phyloP scores from a whole-genome alignment of 306 rosid genomes.

The Pyrus betulifolia region DNA sequence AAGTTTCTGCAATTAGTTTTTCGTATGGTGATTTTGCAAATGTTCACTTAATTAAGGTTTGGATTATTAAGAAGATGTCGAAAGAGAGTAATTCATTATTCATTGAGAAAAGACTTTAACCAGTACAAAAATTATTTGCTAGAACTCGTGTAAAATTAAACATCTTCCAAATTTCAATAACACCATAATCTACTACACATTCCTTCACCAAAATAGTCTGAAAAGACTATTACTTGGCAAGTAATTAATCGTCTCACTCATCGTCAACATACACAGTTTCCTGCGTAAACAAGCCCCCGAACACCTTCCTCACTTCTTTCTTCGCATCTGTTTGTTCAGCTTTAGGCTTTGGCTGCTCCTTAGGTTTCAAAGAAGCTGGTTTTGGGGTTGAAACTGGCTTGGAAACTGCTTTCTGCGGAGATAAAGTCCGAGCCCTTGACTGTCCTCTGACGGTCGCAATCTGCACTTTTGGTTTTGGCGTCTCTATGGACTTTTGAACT shows the following conservation, averaged over 20 bases:
- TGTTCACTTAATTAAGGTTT: background rate
- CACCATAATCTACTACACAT: background rate
- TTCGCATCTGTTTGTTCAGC: conserved; percentile 25
- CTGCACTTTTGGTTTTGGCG: conserved; percentile 44
- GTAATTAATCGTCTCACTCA: conserved; percentile 34
- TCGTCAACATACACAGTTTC: conserved; percentile 91
- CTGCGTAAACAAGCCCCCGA: conserved; percentile 88
- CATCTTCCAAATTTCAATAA: background rate
- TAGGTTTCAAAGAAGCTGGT: conserved; percentile 19
- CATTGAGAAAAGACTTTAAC: background rate
- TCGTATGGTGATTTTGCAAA: background rate
- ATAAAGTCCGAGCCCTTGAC: conserved; percentile 67
- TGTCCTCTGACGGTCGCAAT: conserved; percentile 89
- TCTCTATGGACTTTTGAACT: conserved; percentile 41
- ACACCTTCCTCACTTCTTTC: conserved; percentile 65
- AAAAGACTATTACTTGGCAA: background rate
- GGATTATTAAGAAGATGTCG: background rate
- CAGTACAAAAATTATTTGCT: conserved; percentile 22
- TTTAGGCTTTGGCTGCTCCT: conserved; percentile 34
- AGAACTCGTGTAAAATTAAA: conserved; percentile 11
- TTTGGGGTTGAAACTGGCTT: conserved; percentile 28
- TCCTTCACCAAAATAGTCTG: background rate
- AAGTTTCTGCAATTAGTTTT: background rate
- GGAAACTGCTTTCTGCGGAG: conserved; percentile 44
- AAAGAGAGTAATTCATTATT: background rate